These are phyloP conservation scores for Euptelea pleiosperma DNA, from an alignment of 164 flowering plant species.

Conservation along the genomic window DNA sequence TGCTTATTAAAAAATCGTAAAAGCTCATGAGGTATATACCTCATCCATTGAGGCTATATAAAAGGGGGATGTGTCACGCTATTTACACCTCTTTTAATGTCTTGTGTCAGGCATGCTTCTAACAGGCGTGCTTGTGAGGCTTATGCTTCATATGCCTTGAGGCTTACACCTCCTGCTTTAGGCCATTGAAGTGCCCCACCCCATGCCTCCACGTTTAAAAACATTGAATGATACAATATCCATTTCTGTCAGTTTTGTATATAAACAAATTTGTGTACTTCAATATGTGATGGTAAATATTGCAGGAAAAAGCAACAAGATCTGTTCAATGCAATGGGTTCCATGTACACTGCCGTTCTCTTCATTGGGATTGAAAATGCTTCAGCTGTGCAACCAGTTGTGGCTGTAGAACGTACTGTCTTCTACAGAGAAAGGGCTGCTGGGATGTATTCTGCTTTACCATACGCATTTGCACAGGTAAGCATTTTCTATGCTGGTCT, in stretches of 20 bases:
- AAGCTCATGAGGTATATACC: too few species aligned
- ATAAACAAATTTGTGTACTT: not conserved
- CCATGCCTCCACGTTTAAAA: too few species aligned
- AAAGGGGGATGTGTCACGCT: not conserved
- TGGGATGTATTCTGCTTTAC: constrained; percentile 58
- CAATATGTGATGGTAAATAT: not conserved
- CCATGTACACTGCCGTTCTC: constrained; percentile 56
- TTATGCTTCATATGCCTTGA: not conserved
- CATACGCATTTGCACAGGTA: constrained; percentile 63
- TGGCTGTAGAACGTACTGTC: constrained; percentile 52
- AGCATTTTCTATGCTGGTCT: not conserved
- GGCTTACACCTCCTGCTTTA: not conserved
- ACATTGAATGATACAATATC: too few species aligned
- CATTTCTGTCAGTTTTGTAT: not conserved
- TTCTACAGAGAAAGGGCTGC: constrained; percentile 62
- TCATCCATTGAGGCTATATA: not conserved
- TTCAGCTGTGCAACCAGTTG: constrained; percentile 57
- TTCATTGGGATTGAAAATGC: constrained; percentile 52
- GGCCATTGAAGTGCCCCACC: not conserved
- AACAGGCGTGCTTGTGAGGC: not conserved
- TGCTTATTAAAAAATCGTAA: too few species aligned
- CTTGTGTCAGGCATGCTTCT: not conserved
- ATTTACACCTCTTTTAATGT: not conserved
- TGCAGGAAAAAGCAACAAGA: constrained; percentile 34
- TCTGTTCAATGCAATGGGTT: constrained; percentile 57